These are phyloP conservation scores for Toxicodendron radicans DNA, from an alignment of 345 rosid species.

Conservation along the genomic window DNA sequence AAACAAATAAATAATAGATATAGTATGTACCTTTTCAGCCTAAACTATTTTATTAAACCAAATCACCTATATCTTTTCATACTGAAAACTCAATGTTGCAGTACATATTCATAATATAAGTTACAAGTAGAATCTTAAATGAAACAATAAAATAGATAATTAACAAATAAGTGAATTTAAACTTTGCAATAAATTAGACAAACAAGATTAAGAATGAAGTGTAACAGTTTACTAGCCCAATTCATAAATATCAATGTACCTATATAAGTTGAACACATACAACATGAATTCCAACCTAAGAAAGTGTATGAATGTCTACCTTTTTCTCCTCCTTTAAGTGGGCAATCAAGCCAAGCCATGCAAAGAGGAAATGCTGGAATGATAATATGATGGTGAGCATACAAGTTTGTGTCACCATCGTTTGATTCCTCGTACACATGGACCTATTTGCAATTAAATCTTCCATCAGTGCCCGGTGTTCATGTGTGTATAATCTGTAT, in stretches of 20 bases:
- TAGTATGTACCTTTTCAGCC: too few species aligned
- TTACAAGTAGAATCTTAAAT: too few species aligned
- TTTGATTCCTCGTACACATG: constrained; percentile 65
- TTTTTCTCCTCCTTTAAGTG: constrained; percentile 78
- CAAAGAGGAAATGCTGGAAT: constrained; percentile 83
- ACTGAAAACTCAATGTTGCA: too few species aligned
- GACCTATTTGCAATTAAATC: constrained; percentile 46
- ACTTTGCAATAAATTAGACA: not conserved
- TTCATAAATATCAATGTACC: not conserved
- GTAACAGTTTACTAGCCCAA: not conserved
- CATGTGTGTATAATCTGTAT: not conserved
- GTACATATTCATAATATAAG: too few species aligned
- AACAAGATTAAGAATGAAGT: not conserved
- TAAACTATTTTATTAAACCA: too few species aligned
- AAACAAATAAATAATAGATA: too few species aligned
- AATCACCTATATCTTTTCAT: too few species aligned
- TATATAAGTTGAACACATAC: not conserved
- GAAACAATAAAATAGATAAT: too few species aligned
- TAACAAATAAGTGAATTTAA: too few species aligned
- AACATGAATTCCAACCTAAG: not conserved
- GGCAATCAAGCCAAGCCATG: constrained; percentile 89
- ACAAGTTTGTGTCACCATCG: constrained; percentile 57
- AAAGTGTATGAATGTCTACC: constrained; percentile 39
- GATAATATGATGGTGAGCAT: constrained; percentile 82
- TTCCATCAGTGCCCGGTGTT: constrained; percentile 10